Conservation (phyloP, 139 green algal genomes). For the Volvox reticuliferus region DNA sequence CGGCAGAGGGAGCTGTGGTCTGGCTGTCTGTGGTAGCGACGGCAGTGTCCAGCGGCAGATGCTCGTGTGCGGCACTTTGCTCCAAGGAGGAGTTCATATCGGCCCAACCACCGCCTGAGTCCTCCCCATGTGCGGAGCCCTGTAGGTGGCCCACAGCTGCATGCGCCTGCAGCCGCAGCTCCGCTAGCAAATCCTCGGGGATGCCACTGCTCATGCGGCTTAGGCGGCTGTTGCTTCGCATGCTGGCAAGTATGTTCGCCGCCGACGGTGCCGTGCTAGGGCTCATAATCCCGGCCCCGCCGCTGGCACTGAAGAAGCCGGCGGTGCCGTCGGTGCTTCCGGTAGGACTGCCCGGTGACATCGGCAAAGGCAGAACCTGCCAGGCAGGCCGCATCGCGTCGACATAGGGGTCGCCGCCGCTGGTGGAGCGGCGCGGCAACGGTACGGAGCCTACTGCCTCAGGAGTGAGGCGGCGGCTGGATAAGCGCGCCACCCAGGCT, state of each 20-base stretch:
- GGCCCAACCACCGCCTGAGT: neutral
- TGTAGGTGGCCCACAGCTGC: slow-evolving; percentile 35
- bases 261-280: neutral
- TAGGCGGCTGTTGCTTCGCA: slow-evolving; percentile 31
- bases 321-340: neutral
- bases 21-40: neutral
- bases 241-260: slow-evolving; percentile 9
- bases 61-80: neutral
- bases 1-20: neutral
- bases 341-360: neutral
- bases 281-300: neutral
- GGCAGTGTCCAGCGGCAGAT: neutral
- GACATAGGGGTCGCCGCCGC: slow-evolving; percentile 13
- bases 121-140: neutral
- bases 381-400: slow-evolving; percentile 37
- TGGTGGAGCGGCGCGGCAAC: neutral
- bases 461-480: slow-evolving; percentile 1
- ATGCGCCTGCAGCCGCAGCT: slow-evolving; percentile 26
- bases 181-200: slow-evolving; percentile 40
- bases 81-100: slow-evolving; percentile 14
- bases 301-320: neutral
- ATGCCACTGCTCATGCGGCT: slow-evolving; percentile 49
- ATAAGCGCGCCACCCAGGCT: neutral
- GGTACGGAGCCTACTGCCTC: slow-evolving; percentile 12
- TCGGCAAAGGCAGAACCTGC: slow-evolving; percentile 38